Percentiles rank a stretch among this genome's conserved stretches.
Evolutionary conservation across 768 basidiomycete genomes (phyloP).

Genomic region (Termitomyces sp.): DNA sequence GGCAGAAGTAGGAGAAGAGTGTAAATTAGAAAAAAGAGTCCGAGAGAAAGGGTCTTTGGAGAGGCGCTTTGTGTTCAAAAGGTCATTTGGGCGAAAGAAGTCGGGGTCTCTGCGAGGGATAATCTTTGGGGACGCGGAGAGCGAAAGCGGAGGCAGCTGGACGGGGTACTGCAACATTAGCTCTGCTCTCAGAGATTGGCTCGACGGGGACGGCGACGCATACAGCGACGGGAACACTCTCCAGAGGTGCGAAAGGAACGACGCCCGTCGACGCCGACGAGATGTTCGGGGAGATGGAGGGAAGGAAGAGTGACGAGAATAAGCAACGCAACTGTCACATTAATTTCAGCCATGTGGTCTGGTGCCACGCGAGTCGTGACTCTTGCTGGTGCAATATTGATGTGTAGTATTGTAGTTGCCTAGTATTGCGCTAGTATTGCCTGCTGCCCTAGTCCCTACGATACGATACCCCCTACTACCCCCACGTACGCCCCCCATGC

Average conservation of each 20-base stretch:
- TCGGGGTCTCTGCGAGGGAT: slow-evolving; percentile 26
- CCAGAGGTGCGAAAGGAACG: slow-evolving; percentile 14
- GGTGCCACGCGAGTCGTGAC: slow-evolving; percentile 1
- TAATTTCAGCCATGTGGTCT: slow-evolving; percentile 13
- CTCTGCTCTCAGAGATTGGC: slow-evolving; percentile 38
- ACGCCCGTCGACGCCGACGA: slow-evolving; percentile 23
- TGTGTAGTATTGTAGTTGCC: too few relatives aligned
- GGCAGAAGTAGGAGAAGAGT: slow-evolving; percentile 18
- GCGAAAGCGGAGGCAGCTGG: slow-evolving; percentile 35
- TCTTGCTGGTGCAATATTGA: too few relatives aligned
- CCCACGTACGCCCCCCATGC: background rate
- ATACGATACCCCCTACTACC: too few relatives aligned
- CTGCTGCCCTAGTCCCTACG: too few relatives aligned
- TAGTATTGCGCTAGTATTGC: background rate
- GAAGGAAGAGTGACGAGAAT: slow-evolving; percentile 16
- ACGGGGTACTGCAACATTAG: slow-evolving; percentile 61
- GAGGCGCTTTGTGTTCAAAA: slow-evolving; percentile 30
- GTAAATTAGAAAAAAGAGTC: slow-evolving; percentile 21
- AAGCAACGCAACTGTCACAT: slow-evolving; percentile 17
- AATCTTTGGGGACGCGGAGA: slow-evolving; percentile 29
- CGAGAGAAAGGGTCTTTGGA: slow-evolving; percentile 31
- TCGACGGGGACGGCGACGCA: slow-evolving; percentile 17
- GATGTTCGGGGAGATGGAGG: background rate
- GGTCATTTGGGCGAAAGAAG: slow-evolving; percentile 39
- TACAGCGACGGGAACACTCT: slow-evolving; percentile 16